Evolutionary conservation across 345 rosid species (phyloP), one percentile per base, ranked within the genome.

Genomic region (Draba incana): DNA sequence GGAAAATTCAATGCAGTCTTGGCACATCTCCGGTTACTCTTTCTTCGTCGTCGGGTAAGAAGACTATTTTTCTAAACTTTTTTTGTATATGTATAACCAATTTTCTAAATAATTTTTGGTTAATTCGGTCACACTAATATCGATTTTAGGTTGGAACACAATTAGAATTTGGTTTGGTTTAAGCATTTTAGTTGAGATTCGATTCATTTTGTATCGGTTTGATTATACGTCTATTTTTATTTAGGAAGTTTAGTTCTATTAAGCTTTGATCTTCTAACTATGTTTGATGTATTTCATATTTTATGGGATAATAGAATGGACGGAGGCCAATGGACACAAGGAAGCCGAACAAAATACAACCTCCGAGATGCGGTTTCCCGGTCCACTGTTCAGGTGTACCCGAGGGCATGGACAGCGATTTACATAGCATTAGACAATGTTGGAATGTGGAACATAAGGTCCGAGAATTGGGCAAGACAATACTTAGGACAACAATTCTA

Each of bases 371-470:
- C 87, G 1, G 90, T 94, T 47, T 77, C 96, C 3, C 83, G 99
- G 39, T 81, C 82, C 77, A 94, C 92, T 0, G 60, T 61, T 68
- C 97, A 94, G 81, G 99, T 93, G n/a, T 93, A 84, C 68, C 99
- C 97, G 2, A 87, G 63, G 57, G 68, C 97, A 38, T 94, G 99
- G 99, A 87, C 95, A 0, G 97, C 95, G 0, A 80, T 94, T 51
- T 89, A 87, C 74, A 70, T 94, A 25, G 88, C 99, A 4, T 80
- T 94, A 48, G 97, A 94, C 81, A 94, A 91, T 45, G 99, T 89
- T 27, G 97, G 99, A 1, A 91, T 91, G 99, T 94, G 99, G 99
- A 91, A 94, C 85, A 57, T 94, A 75, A 83, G 97, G 79, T 81
- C 95, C 1, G 92, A 94, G 84, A 78, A 76, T 43, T 94, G 97